Evolutionary conservation across 805 yeast genomes (phyloP).

Genomic region (Candida golubevii): DNA sequence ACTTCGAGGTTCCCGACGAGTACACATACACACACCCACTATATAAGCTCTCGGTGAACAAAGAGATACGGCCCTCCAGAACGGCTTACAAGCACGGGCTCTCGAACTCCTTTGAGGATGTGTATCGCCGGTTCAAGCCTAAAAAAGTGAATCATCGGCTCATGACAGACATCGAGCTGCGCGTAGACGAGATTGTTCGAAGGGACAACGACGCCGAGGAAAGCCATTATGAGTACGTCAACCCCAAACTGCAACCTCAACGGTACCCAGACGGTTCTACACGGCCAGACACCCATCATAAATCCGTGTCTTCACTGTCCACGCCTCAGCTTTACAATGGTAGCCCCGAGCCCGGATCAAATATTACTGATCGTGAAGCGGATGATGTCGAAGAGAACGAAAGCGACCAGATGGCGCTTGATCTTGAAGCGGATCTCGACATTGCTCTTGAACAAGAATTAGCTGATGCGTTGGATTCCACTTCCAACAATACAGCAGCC

Average conservation of each 20-base stretch:
- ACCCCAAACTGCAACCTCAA: constrained; percentile 33
- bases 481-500: constrained; percentile 18
- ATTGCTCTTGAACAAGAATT: constrained; percentile 54
- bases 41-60: constrained; percentile 29
- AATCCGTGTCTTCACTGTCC: not conserved
- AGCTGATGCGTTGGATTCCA: constrained; percentile 49
- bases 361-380: not conserved
- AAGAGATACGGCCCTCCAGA: constrained; percentile 43
- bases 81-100: constrained; percentile 71
- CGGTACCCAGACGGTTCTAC: not conserved
- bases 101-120: constrained; percentile 73
- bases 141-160: constrained; percentile 65
- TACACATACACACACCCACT: constrained; percentile 34
- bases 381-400: constrained; percentile 19
- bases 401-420: constrained; percentile 33
- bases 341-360: not conserved
- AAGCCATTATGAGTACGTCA: constrained; percentile 69
- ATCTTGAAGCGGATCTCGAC: constrained; percentile 26
- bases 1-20: constrained; percentile 41
- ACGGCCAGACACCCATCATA: not conserved
- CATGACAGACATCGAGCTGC: constrained; percentile 71
- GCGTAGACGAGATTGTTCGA: constrained; percentile 70
- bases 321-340: not conserved
- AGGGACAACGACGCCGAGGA: constrained; percentile 84
- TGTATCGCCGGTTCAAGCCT: constrained; percentile 65